phyloP scores from a whole-genome alignment of 1,284 basidiomycete genomes.

The Leccinum proliferum region DNA sequence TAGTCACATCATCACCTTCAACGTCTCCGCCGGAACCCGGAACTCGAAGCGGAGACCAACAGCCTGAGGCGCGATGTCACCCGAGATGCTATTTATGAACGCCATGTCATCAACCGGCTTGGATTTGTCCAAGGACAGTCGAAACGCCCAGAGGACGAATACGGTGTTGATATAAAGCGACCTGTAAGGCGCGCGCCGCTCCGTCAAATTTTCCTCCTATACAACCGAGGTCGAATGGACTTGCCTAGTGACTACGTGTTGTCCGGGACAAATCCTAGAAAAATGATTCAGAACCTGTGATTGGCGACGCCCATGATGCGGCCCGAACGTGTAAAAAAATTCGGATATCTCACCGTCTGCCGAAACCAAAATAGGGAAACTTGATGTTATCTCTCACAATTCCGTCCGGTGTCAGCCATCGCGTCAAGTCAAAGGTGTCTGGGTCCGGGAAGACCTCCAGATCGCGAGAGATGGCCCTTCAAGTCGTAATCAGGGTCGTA shows the following conservation, averaged over 20 bases:
- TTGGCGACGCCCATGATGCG: background rate
- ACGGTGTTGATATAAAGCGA: conserved; percentile 13
- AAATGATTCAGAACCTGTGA: background rate
- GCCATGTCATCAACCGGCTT: conserved; percentile 11
- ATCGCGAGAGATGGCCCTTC: conserved; percentile 13
- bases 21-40: conserved; percentile 2
- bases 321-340: too few species aligned
- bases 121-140: conserved; percentile 7
- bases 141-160: conserved; percentile 14
- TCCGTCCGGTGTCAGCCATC: conserved; percentile 9
- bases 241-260: conserved; percentile 9
- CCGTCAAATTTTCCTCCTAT: background rate
- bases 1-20: conserved; percentile 8
- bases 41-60: conserved; percentile 7
- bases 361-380: conserved; percentile 12
- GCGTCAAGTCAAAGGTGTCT: conserved; percentile 7
- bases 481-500: background rate
- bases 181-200: background rate
- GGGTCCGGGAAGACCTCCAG: conserved; percentile 12
- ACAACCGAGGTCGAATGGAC: background rate
- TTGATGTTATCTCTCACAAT: conserved; percentile 7
- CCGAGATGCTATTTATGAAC: background rate
- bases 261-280: conserved; percentile 14
- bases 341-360: conserved; percentile 6
- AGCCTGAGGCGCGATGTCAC: background rate